phyloP scores from a whole-genome alignment of 108 stramenopile genomes.

The Nitzschia inconspicua region DNA sequence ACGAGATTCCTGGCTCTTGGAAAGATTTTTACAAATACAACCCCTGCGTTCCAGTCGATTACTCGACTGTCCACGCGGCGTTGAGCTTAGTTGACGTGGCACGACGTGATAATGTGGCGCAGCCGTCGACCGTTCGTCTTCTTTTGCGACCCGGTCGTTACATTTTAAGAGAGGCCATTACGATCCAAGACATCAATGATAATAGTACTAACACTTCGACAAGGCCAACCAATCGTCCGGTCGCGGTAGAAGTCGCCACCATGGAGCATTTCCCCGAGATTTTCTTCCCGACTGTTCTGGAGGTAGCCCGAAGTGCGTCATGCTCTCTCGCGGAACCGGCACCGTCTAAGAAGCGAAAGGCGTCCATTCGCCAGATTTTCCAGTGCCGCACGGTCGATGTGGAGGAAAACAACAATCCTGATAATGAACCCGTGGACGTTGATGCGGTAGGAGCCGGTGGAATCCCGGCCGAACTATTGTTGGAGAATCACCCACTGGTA shows the following conservation, averaged over 20 bases:
- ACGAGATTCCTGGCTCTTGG: constrained; percentile 61
- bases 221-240: constrained; percentile 11
- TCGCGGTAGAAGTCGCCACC: constrained; percentile 47
- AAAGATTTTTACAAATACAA: constrained; percentile 50
- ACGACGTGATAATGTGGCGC: not conserved
- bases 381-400: constrained; percentile 28
- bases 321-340: not conserved
- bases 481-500: too few relatives aligned
- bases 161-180: constrained; percentile 48
- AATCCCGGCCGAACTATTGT: too few relatives aligned
- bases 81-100: constrained; percentile 25
- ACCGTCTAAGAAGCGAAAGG: not conserved
- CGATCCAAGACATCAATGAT: constrained; percentile 22
- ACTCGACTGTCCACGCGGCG: constrained; percentile 51
- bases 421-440: constrained; percentile 10
- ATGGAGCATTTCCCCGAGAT: constrained; percentile 36
- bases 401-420: constrained; percentile 14
- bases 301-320: too few relatives aligned
- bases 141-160: constrained; percentile 61
- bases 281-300: constrained; percentile 2
- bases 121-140: constrained; percentile 23
- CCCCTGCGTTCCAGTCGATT: constrained; percentile 79
- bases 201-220: not conserved
- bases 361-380: constrained; percentile 17
- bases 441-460: not conserved